phyloP scores from a whole-genome alignment of 2,329 filamentous ascomycete genomes.

The Exophiala sideris region DNA sequence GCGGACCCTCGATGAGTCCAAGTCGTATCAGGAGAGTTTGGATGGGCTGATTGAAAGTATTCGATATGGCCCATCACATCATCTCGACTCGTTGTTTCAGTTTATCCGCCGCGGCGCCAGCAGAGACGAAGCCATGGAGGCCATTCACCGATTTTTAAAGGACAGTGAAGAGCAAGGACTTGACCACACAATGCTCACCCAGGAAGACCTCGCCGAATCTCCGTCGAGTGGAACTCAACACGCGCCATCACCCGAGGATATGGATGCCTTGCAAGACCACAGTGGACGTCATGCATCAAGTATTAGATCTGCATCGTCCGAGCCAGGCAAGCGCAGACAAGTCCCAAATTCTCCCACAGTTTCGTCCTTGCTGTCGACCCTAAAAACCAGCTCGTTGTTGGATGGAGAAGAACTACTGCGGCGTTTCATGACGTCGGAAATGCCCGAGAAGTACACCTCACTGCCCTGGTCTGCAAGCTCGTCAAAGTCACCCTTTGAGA shows the following conservation, averaged over 20 bases:
- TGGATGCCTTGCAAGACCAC: neutral
- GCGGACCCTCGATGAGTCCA: conserved; percentile 23
- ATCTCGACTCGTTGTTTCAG: conserved; percentile 10
- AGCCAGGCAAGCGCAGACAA: conserved; percentile 1
- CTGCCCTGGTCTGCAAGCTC: neutral
- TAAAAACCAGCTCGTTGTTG: neutral
- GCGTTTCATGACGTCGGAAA: conserved; percentile 3
- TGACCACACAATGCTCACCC: conserved; percentile 3
- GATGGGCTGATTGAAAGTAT: conserved; percentile 16
- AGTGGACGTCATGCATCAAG: neutral
- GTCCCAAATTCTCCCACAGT: neutral
- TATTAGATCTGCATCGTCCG: neutral
- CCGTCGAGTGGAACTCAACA: neutral
- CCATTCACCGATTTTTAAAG: conserved; percentile 3
- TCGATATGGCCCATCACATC: conserved; percentile 15
- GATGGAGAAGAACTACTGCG: conserved; percentile 16
- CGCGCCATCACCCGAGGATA: neutral
- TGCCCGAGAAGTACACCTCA: neutral
- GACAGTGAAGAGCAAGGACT: conserved; percentile 7
- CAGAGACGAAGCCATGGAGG: conserved; percentile 9
- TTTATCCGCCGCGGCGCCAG: conserved; percentile 9
- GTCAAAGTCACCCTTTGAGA: conserved; percentile 1
- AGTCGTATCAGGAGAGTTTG: conserved; percentile 18
- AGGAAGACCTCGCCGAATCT: neutral
- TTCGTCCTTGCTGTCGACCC: conserved; percentile 1